Evolutionary conservation across 2,329 filamentous ascomycete species (phyloP).

Genomic region (Pestalotiopsis sp.): DNA sequence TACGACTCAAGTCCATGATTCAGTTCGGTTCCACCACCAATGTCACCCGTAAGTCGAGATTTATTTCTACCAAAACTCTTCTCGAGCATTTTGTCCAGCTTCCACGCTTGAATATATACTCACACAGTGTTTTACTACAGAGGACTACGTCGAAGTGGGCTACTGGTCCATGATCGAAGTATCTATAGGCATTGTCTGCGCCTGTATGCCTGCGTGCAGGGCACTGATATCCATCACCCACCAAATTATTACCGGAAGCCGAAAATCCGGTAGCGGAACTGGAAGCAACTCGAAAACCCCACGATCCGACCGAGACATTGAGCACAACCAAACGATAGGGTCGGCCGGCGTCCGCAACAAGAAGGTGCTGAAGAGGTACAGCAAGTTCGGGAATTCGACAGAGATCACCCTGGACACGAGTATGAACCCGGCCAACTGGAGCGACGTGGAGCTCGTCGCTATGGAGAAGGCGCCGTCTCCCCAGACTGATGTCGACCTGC

Average conservation of each 20-base stretch:
- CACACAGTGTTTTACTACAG: background rate
- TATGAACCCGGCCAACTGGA: background rate
- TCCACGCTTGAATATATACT: background rate
- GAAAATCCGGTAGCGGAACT: background rate
- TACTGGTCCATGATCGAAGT: constrained; percentile 26
- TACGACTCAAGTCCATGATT: constrained; percentile 21
- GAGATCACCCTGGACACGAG: constrained; percentile 6
- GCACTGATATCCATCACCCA: constrained; percentile 12
- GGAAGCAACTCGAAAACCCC: background rate
- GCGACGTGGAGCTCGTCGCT: constrained; percentile 10
- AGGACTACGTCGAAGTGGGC: constrained; percentile 17
- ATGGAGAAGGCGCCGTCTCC: background rate
- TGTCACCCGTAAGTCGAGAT: constrained; percentile 7
- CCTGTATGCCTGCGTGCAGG: constrained; percentile 24
- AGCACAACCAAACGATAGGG: background rate
- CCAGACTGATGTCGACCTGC: background rate
- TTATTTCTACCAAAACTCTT: background rate
- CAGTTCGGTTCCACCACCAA: constrained; percentile 11
- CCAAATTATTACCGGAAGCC: background rate
- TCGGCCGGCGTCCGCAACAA: background rate
- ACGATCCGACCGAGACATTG: background rate
- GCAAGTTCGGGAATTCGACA: background rate
- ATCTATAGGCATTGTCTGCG: constrained; percentile 23
- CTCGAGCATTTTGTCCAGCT: background rate
- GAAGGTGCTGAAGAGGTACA: background rate